A percentile compares a stretch with the other conserved stretches of the same genome.
Conservation (phyloP, 306 rosid genomes). For the Trichosanthes cucumerina region DNA sequence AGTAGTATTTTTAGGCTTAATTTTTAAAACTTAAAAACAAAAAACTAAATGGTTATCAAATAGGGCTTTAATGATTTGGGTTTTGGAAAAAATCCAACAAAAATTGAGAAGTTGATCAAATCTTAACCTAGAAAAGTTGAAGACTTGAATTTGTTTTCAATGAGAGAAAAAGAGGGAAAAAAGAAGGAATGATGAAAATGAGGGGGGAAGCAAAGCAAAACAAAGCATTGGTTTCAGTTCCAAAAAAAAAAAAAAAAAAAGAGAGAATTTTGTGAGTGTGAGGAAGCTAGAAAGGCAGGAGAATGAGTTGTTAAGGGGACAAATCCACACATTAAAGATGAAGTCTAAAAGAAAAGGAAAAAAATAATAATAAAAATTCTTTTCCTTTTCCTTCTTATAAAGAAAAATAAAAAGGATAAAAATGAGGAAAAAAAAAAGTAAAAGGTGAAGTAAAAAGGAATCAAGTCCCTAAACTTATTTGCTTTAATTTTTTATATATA, state of each 20-base stretch:
- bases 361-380: neutral
- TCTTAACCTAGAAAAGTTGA: neutral
- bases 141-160: neutral
- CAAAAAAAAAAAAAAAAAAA: no score
- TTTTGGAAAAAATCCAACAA: neutral
- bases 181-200: neutral
- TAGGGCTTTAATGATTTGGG: neutral
- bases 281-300: slow-evolving; percentile 2
- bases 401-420: neutral
- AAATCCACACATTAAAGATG: slow-evolving; percentile 6
- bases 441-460: slow-evolving; percentile 23
- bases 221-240: slow-evolving; percentile 9
- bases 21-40: no score
- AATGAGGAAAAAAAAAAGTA: neutral
- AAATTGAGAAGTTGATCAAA: neutral
- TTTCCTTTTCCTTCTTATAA: neutral
- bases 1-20: no score
- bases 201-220: neutral
- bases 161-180: neutral
- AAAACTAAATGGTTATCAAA: no score
- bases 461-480: slow-evolving; percentile 17
- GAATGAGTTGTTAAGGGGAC: slow-evolving; percentile 12
- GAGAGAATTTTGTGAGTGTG: slow-evolving; percentile 8
- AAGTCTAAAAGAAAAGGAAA: neutral
- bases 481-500: neutral